phyloP scores from a whole-genome alignment of 176 grass and related monocot genomes.

The Miscanthus lutarioriparius region DNA sequence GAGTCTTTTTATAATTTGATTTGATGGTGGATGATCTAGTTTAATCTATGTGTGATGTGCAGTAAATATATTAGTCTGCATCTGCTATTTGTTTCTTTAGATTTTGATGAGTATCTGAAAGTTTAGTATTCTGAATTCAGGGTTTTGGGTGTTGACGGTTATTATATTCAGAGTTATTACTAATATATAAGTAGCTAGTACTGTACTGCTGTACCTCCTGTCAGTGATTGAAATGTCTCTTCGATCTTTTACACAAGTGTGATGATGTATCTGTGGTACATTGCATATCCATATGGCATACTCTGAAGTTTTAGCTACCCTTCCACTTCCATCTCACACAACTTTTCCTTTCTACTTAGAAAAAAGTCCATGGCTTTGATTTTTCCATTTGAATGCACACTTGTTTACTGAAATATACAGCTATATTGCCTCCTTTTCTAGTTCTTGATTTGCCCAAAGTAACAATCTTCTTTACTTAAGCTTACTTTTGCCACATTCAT shows the following conservation, averaged over 20 bases:
- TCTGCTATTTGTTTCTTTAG: not conserved
- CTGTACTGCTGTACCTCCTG: constrained; percentile 4
- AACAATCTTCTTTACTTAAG: not conserved
- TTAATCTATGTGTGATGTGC: not conserved
- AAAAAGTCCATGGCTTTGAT: not conserved
- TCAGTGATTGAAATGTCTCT: constrained; percentile 31
- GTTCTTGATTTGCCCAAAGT: not conserved
- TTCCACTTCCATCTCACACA: not conserved
- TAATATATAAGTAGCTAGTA: not conserved
- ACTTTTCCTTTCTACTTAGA: not conserved
- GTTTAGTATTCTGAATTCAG: not conserved
- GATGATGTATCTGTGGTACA: constrained; percentile 22
- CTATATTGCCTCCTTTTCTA: not conserved
- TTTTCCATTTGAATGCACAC: not conserved
- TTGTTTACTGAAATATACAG: not conserved
- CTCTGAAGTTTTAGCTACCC: not conserved
- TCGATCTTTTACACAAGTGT: constrained; percentile 17
- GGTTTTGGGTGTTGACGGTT: not conserved
- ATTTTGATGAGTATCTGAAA: not conserved
- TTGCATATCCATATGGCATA: not conserved
- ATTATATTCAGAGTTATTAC: not conserved
- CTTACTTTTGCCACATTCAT: not conserved
- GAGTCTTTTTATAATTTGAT: not conserved
- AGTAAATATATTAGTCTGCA: not conserved
- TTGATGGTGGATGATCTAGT: not conserved